Conservation (phyloP, 768 basidiomycete genomes). For the Suillus subalutaceus region DNA sequence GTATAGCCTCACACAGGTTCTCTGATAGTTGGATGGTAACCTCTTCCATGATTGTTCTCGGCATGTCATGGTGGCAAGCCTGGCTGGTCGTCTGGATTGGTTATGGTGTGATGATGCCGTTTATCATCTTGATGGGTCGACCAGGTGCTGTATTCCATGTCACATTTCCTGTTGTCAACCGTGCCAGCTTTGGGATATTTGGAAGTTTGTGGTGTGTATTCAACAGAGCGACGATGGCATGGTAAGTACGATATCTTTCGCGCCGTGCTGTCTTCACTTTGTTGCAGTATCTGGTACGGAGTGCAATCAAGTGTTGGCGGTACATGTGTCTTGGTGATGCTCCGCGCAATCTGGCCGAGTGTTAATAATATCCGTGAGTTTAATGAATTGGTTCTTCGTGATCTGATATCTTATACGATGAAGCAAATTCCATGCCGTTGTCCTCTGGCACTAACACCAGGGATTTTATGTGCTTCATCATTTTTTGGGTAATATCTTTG, state of each 20-base stretch:
- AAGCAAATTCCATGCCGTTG: conserved; percentile 64
- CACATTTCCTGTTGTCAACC: conserved; percentile 67
- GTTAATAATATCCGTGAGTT: conserved; percentile 59
- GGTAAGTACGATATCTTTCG: conserved; percentile 42
- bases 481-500: conserved; percentile 77
- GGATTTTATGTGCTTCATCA: conserved; percentile 76
- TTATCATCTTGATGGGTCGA: conserved; percentile 70
- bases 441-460: conserved; percentile 68
- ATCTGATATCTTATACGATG: not conserved
- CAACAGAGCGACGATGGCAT: conserved; percentile 66
- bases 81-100: conserved; percentile 75
- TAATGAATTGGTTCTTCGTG: not conserved
- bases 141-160: conserved; percentile 74
- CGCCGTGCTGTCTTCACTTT: conserved; percentile 6
- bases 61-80: conserved; percentile 78
- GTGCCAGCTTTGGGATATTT: conserved; percentile 71
- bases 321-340: conserved; percentile 66
- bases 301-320: conserved; percentile 78
- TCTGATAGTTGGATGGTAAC: conserved; percentile 64
- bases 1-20: conserved; percentile 5
- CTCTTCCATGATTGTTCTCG: conserved; percentile 65
- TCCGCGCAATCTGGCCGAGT: conserved; percentile 72
- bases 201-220: conserved; percentile 76
- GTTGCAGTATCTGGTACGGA: conserved; percentile 62
- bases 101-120: conserved; percentile 58